Percentiles rank a stretch among this genome's conserved stretches.
Evolutionary conservation across 495 filamentous ascomycete species (phyloP).

Genomic region (Annulohypoxylon bovei): DNA sequence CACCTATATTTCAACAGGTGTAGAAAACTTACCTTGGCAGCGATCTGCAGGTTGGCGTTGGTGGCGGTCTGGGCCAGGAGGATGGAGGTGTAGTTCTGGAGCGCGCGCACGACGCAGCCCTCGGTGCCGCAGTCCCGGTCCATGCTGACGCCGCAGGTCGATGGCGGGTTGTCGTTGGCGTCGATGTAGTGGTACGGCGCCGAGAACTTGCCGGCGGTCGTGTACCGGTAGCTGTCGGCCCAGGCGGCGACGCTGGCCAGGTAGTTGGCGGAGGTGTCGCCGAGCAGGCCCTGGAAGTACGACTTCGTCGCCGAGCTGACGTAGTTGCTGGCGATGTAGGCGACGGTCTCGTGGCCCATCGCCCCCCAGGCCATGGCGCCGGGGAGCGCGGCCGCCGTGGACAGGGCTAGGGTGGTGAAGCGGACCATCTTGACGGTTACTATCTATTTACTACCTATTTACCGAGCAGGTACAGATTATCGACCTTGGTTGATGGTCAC

Average conservation of each 20-base stretch:
- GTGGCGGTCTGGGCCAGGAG: conserved; percentile 33
- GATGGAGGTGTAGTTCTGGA: conserved; percentile 66
- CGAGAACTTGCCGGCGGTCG: conserved; percentile 63
- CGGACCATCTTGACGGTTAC: conserved; percentile 32
- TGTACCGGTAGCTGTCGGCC: conserved; percentile 68
- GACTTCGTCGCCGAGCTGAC: conserved; percentile 54
- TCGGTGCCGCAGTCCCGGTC: conserved; percentile 65
- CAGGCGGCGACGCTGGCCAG: conserved; percentile 69
- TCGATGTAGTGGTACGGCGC: conserved; percentile 70
- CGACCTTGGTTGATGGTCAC: background rate
- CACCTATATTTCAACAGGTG: background rate
- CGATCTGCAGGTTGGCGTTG: conserved; percentile 40
- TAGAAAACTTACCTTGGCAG: conserved; percentile 36
- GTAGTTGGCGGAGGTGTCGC: conserved; percentile 61
- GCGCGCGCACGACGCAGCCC: conserved; percentile 70
- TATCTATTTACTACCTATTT: background rate
- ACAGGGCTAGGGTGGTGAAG: conserved; percentile 28
- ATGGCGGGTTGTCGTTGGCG: conserved; percentile 69
- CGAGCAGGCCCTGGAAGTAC: conserved; percentile 60
- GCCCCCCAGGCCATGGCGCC: conserved; percentile 46
- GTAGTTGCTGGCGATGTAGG: conserved; percentile 65
- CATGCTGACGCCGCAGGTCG: conserved; percentile 66
- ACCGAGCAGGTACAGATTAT: background rate
- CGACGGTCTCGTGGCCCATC: conserved; percentile 69
- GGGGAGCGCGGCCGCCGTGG: conserved; percentile 34